phyloP scores from a whole-genome alignment of 345 rosid genomes.

The Pelargonium nanum region DNA sequence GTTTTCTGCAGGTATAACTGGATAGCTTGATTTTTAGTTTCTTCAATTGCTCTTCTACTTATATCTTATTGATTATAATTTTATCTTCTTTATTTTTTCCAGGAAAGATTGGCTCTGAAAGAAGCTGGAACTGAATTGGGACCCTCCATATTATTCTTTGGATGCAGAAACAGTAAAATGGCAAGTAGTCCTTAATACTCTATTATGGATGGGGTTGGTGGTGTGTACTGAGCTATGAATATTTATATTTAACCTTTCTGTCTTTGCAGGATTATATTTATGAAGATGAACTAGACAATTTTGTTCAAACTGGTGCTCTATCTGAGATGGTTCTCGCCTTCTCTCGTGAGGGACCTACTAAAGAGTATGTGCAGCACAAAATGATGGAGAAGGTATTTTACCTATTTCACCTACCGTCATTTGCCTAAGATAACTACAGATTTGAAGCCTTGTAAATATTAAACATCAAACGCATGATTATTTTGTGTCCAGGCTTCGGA shows the following conservation, averaged over 20 bases:
- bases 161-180: constrained; percentile 82
- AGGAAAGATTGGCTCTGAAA: constrained; percentile 80
- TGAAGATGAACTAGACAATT: constrained; percentile 68
- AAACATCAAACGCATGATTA: neutral
- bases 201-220: neutral
- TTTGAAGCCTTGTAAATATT: neutral
- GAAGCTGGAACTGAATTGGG: constrained; percentile 70
- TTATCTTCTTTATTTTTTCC: constrained; percentile 9
- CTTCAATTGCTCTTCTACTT: neutral
- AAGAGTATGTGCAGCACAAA: constrained; percentile 95
- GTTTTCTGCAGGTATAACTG: constrained; percentile 39
- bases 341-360: constrained; percentile 92
- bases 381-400: constrained; percentile 57
- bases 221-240: neutral
- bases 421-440: neutral
- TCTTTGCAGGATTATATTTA: constrained; percentile 55
- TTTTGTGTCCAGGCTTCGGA: constrained; percentile 48
- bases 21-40: neutral
- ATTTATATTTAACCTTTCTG: neutral
- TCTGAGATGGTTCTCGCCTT: constrained; percentile 74
- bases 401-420: constrained; percentile 8
- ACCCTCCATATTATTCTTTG: constrained; percentile 67
- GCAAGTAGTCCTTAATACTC: constrained; percentile 20
- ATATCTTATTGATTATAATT: neutral
- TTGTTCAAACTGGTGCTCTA: constrained; percentile 59